Base-by-base conservation (phyloP, 345 rosid species). In the Sonneratia caseolaris region DNA sequence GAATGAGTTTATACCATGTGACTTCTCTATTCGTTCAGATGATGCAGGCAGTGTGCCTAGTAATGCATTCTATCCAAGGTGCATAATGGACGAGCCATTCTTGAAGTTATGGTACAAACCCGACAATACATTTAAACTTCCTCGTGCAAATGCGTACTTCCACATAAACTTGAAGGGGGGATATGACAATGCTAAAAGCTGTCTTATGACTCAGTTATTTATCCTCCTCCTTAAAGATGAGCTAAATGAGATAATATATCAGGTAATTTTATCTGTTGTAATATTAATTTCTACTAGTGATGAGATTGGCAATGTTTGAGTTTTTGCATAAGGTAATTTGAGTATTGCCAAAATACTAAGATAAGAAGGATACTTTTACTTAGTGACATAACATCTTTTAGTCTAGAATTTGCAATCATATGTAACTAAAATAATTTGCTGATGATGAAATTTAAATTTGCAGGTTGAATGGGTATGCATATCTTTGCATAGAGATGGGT, bases 91-190 rank as follows among this genome's bases (percentile, higher is more conserved):
- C 49, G 94, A 90, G 74, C 90, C 97, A 22, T 75, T 84, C 66
- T 84, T 95, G 83, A 92, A 87, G 85, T 78, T 95, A 68, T 95
- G 99, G 99, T 89, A 90, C 89, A 95, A 95, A 90, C 93, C 86
- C 40, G 99, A 95, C 70, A 80, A 76, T 64, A 84, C 91, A 57
- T 92, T 92, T 72, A 91, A 86, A 83, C 80, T 86, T 73, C 99
- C 97, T 68, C 97, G 97, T 62, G 93, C 89, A 59, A 95, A 90
- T 84, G 73, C 92, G 48, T 95, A 86, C 82, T 95, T 92, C 82
- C 82, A 84, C 71, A 86, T 92, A 73, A 90, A 92, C 85, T 76
- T 95, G 83, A 92, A 89, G 78, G 97, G 90, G 40, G 97, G 82
- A 68, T 92, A 89, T 74, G 77, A 68, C 77, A 77, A 84, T 84